Evolutionary conservation across 768 basidiomycete species (phyloP).

Genomic region (Coprinopsis marcescibilis): DNA sequence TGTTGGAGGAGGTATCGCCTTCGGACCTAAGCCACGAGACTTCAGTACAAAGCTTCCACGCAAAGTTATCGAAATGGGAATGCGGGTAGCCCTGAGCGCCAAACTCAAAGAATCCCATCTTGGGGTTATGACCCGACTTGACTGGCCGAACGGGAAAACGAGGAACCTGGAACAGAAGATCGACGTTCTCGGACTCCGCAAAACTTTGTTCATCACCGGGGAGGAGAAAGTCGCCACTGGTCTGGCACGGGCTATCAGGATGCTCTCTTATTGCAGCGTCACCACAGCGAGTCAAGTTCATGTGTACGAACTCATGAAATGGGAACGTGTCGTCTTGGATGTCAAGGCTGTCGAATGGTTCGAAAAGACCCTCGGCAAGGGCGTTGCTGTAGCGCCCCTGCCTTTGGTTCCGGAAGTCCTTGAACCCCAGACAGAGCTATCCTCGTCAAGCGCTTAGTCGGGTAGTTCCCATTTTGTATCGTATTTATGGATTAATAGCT

Average conservation of each 20-base stretch:
- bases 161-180: constrained; percentile 59
- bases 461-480: background rate
- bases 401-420: constrained; percentile 12
- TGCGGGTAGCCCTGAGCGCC: constrained; percentile 82
- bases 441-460: background rate
- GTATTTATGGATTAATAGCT: background rate
- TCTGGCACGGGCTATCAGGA: constrained; percentile 58
- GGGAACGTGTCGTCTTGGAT: constrained; percentile 79
- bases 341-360: constrained; percentile 75
- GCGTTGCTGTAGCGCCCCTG: constrained; percentile 26
- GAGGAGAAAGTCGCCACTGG: constrained; percentile 45
- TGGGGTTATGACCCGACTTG: constrained; percentile 66
- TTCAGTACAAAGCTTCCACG: constrained; percentile 90
- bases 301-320: constrained; percentile 81
- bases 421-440: background rate
- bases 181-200: constrained; percentile 57
- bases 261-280: constrained; percentile 65
- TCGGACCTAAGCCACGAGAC: constrained; percentile 87
- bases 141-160: constrained; percentile 73
- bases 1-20: constrained; percentile 87
- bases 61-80: constrained; percentile 89
- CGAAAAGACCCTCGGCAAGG: constrained; percentile 56
- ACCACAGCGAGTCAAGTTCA: constrained; percentile 59
- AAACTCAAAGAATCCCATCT: constrained; percentile 73
- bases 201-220: constrained; percentile 75